A percentile compares a stretch with the other conserved stretches of the same genome.
These are phyloP conservation scores for Colletotrichum abscissum DNA, from an alignment of 2,329 filamentous ascomycete species.

Conservation along the genomic window DNA sequence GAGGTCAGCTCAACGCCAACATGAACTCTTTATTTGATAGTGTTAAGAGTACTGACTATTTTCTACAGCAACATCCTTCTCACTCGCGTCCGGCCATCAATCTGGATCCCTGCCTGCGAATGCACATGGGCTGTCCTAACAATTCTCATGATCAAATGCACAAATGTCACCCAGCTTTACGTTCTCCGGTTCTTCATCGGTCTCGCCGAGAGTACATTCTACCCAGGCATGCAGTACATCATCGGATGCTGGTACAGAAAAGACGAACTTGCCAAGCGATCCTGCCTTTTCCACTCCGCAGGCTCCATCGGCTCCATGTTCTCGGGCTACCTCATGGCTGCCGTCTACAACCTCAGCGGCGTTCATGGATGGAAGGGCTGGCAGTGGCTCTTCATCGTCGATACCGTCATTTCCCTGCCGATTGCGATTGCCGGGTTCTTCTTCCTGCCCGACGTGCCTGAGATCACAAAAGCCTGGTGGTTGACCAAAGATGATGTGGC, in stretches of 20 bases:
- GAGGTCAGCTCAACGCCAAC: conserved; percentile 12
- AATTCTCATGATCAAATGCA: conserved; percentile 47
- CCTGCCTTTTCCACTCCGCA: conserved; percentile 43
- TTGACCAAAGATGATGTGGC: conserved; percentile 49
- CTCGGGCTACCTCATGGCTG: conserved; percentile 49
- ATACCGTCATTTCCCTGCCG: conserved; percentile 44
- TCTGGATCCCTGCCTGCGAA: conserved; percentile 45
- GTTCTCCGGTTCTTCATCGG: conserved; percentile 45
- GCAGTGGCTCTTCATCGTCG: conserved; percentile 54
- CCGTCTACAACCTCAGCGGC: conserved; percentile 49
- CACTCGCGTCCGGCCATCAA: conserved; percentile 45
- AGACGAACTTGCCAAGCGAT: conserved; percentile 43
- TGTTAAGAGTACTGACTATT: too few relatives aligned
- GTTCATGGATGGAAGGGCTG: conserved; percentile 46
- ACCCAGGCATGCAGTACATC: conserved; percentile 41
- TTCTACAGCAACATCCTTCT: conserved; percentile 44
- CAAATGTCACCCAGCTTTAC: conserved; percentile 46
- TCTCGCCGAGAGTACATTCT: conserved; percentile 41
- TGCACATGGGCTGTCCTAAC: conserved; percentile 46
- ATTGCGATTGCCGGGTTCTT: conserved; percentile 39
- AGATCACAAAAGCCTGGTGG: conserved; percentile 36
- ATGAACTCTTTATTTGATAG: too few relatives aligned
- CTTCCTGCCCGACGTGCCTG: conserved; percentile 38
- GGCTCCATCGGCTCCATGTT: conserved; percentile 41
- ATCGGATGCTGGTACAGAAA: conserved; percentile 46